Conservation (phyloP, 78 protist species). For the Dictyostelium capitatum region DNA sequence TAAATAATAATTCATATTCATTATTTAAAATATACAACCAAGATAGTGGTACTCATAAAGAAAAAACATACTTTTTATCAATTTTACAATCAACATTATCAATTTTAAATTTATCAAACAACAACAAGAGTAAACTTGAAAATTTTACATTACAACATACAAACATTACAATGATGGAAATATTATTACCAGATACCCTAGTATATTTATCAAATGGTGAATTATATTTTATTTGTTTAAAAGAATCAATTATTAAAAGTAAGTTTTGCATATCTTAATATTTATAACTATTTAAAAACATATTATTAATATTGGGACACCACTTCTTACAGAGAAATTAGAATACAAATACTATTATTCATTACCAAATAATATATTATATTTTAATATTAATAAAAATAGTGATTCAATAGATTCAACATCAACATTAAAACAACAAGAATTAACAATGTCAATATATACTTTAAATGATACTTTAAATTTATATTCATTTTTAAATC, state of each 20-base stretch:
- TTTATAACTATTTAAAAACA: background rate
- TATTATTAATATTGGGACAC: no score
- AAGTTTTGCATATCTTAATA: background rate
- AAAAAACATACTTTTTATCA: background rate
- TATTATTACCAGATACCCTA: background rate
- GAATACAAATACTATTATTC: background rate
- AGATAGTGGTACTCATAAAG: background rate
- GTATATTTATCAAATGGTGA: constrained; percentile 8
- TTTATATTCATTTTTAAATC: constrained; percentile 3
- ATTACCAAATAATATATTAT: constrained; percentile 6
- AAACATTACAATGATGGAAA: background rate
- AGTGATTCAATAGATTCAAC: background rate
- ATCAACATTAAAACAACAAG: background rate
- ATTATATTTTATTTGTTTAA: constrained; percentile 8
- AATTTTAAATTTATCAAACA: background rate
- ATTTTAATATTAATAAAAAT: background rate
- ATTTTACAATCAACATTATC: constrained; percentile 2
- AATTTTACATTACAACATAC: background rate
- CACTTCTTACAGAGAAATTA: background rate
- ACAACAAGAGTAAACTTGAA: background rate
- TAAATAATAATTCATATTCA: no score
- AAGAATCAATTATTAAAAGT: background rate
- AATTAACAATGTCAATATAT: background rate
- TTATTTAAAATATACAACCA: no score
- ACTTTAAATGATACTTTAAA: background rate